A percentile compares a stretch with the other conserved stretches of the same genome.
These are phyloP conservation scores for Aspergillus sp. DNA, from an alignment of 2,329 filamentous ascomycete genomes.

Conservation along the genomic window DNA sequence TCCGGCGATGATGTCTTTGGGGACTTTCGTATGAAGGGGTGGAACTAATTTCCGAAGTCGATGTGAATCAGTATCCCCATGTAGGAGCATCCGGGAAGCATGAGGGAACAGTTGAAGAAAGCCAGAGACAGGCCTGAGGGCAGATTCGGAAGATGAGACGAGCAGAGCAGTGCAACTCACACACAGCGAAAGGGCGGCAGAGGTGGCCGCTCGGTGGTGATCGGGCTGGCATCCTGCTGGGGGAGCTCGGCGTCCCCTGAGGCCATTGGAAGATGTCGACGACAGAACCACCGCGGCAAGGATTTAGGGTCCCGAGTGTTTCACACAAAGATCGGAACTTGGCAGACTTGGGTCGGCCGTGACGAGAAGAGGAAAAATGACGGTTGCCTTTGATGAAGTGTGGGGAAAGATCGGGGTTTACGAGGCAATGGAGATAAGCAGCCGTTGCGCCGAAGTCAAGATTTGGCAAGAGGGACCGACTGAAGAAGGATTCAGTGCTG, in stretches of 20 bases:
- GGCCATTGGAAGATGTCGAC: constrained; percentile 25
- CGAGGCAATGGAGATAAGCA: constrained; percentile 9
- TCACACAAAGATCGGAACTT: neutral
- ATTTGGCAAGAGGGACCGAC: neutral
- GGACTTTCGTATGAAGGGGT: constrained; percentile 62
- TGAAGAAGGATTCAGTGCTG: neutral
- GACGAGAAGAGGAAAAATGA: constrained; percentile 12
- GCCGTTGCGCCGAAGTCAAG: neutral
- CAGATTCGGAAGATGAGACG: neutral
- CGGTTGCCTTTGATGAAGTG: constrained; percentile 24
- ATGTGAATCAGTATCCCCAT: neutral
- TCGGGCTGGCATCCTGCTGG: constrained; percentile 22
- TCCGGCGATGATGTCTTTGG: constrained; percentile 65
- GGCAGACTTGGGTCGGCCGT: neutral
- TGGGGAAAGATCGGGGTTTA: constrained; percentile 20
- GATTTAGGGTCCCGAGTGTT: constrained; percentile 3
- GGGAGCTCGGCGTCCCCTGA: constrained; percentile 21
- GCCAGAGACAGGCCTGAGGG: neutral
- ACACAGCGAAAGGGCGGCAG: constrained; percentile 29
- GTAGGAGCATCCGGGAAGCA: no score
- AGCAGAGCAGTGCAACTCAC: constrained; percentile 22
- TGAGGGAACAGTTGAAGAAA: neutral
- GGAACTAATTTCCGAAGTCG: constrained; percentile 47
- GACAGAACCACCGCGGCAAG: neutral
- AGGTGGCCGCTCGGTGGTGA: constrained; percentile 15